These are phyloP conservation scores for Sugiyamaella sp. DNA, from an alignment of 1,139 yeast species.

Conservation along the genomic window DNA sequence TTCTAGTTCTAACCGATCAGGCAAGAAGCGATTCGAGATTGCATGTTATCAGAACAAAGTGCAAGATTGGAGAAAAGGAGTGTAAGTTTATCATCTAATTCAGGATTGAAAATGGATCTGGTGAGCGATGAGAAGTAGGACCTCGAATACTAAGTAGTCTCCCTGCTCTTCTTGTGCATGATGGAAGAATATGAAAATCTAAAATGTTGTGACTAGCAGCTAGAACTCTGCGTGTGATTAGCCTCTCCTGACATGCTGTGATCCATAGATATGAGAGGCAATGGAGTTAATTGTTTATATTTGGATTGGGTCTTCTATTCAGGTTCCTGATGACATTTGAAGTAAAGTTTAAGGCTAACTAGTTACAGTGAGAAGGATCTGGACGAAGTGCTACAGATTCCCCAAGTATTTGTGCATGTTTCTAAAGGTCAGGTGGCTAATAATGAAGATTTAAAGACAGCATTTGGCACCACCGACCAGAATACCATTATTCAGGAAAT, in stretches of 20 bases:
- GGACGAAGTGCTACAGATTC: slow-evolving; percentile 94
- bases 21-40: slow-evolving; percentile 82
- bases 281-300: no score
- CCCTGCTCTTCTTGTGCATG: no score
- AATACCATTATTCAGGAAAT: slow-evolving; percentile 79
- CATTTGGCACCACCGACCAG: slow-evolving; percentile 76
- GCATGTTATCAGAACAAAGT: slow-evolving; percentile 98
- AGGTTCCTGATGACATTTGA: no score
- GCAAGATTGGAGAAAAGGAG: slow-evolving; percentile 88
- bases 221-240: no score
- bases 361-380: slow-evolving; percentile 72
- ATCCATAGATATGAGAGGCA: no score
- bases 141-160: no score
- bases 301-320: no score
- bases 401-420: slow-evolving; percentile 90
- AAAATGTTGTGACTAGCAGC: no score
- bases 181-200: no score
- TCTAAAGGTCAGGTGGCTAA: slow-evolving; percentile 95
- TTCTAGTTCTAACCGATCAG: slow-evolving; percentile 27
- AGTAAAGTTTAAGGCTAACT: background rate
- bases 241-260: no score
- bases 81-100: slow-evolving; percentile 42
- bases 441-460: slow-evolving; percentile 72
- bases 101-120: no score
- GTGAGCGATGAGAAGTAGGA: no score